A percentile compares a stretch with the other conserved stretches of the same genome.
phyloP scores from a whole-genome alignment of 2,329 filamentous ascomycete species.

The Aureobasidium sp. region DNA sequence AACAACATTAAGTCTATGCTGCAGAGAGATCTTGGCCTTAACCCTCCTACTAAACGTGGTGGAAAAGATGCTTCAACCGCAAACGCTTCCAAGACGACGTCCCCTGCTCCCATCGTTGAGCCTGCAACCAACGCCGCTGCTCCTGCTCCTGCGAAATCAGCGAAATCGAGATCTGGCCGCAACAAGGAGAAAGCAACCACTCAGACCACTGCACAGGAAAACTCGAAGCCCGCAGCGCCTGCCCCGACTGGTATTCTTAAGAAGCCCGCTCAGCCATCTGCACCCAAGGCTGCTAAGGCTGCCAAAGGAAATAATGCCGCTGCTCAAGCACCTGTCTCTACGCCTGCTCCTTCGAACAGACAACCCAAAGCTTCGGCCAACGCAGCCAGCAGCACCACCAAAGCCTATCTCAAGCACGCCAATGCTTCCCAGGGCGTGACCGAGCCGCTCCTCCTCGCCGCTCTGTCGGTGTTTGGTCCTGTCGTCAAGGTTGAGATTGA shows the following conservation, averaged over 20 bases:
- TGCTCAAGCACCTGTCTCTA: conserved; percentile 14
- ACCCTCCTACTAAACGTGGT: conserved; percentile 32
- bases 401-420: conserved; percentile 48
- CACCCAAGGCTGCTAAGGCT: conserved; percentile 13
- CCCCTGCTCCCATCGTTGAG: conserved; percentile 5
- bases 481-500: conserved; percentile 83
- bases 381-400: conserved; percentile 32
- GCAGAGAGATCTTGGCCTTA: conserved; percentile 53
- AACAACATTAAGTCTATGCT: conserved; percentile 44
- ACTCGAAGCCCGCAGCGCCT: conserved; percentile 13
- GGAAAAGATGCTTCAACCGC: conserved; percentile 21
- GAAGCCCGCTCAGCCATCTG: conserved; percentile 24
- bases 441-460: conserved; percentile 66
- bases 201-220: conserved; percentile 3
- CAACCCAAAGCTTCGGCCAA: conserved; percentile 11
- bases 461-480: conserved; percentile 64
- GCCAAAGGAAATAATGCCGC: conserved; percentile 11
- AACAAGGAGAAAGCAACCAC: conserved; percentile 14
- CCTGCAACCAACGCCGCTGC: background rate
- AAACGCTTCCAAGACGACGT: background rate
- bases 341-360: conserved; percentile 10
- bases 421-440: conserved; percentile 90
- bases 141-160: background rate
- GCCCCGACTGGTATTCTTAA: conserved; percentile 32
- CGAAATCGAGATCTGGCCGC: conserved; percentile 7